Percentiles rank a stretch among this genome's conserved stretches.
phyloP scores from a whole-genome alignment of 2,329 filamentous ascomycete genomes.

The Diaporthe sp. region DNA sequence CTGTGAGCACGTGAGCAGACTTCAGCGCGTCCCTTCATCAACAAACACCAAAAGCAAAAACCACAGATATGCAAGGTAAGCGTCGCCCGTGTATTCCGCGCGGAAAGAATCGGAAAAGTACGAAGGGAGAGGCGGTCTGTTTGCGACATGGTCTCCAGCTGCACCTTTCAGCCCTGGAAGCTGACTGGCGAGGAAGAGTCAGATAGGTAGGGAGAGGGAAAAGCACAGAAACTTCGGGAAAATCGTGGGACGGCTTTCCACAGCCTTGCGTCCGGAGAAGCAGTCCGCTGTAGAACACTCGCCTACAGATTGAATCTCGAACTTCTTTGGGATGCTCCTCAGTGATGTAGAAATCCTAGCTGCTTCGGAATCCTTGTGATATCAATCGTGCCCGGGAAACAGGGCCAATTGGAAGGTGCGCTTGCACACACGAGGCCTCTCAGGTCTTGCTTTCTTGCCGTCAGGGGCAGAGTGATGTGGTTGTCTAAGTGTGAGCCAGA shows the following conservation, averaged over 20 bases:
- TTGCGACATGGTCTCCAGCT: neutral
- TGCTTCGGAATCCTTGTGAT: neutral
- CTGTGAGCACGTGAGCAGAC: neutral
- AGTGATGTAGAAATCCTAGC: neutral
- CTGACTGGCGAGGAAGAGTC: neutral
- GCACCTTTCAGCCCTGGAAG: neutral
- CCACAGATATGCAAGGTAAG: neutral
- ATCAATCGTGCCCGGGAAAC: neutral
- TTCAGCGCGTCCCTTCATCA: neutral
- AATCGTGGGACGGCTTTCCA: neutral
- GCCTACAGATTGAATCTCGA: no score
- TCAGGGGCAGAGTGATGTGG: neutral
- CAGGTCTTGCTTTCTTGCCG: neutral
- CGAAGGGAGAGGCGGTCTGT: slow-evolving; percentile 18
- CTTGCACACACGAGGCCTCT: neutral
- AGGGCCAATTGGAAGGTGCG: neutral
- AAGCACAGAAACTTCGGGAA: neutral
- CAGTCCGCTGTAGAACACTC: neutral
- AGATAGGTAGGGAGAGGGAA: neutral
- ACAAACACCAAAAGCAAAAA: neutral
- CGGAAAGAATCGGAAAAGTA: neutral
- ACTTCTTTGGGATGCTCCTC: neutral
- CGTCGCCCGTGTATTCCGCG: neutral
- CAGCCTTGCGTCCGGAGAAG: neutral
- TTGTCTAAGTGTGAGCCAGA: neutral